Percentiles rank a stretch among this genome's conserved stretches.
phyloP scores from a whole-genome alignment of 2,329 filamentous ascomycete species.

The Ramularia collo-cygni region DNA sequence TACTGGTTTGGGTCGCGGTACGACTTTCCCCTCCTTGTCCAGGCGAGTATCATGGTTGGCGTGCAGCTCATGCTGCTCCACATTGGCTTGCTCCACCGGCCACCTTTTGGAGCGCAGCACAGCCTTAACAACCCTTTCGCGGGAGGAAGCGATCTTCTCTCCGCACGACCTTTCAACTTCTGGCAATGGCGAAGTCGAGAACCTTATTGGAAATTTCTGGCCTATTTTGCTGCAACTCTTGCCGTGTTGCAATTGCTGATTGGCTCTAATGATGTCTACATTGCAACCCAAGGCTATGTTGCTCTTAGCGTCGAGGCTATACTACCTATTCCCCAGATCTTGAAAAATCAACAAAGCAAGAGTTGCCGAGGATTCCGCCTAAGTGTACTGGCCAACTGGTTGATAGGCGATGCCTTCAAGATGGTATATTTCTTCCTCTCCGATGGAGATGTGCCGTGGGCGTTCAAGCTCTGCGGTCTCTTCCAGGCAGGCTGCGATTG shows the following conservation, averaged over 20 bases:
- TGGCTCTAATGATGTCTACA: slow-evolving; percentile 54
- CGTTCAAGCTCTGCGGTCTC: slow-evolving; percentile 75
- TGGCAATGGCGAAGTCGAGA: slow-evolving; percentile 74
- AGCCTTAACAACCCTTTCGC: slow-evolving; percentile 53
- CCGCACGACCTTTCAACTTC: slow-evolving; percentile 64
- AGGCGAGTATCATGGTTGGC: slow-evolving; percentile 54
- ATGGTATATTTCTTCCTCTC: slow-evolving; percentile 71
- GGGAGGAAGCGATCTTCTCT: slow-evolving; percentile 38
- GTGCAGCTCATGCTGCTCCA: slow-evolving; percentile 55
- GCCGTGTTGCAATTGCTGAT: slow-evolving; percentile 61
- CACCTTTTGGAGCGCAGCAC: slow-evolving; percentile 30
- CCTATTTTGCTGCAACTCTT: slow-evolving; percentile 58
- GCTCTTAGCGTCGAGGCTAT: slow-evolving; percentile 73
- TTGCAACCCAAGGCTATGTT: slow-evolving; percentile 62
- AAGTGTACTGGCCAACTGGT: slow-evolving; percentile 70
- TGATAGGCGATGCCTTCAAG: slow-evolving; percentile 77
- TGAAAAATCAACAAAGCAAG: slow-evolving; percentile 59
- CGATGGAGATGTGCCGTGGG: slow-evolving; percentile 57
- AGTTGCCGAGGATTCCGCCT: slow-evolving; percentile 73
- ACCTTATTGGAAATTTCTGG: slow-evolving; percentile 74
- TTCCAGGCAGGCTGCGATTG: slow-evolving; percentile 74
- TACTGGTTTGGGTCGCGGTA: slow-evolving; percentile 61
- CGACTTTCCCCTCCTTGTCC: slow-evolving; percentile 51
- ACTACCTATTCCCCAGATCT: slow-evolving; percentile 72
- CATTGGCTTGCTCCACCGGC: slow-evolving; percentile 53